These are phyloP conservation scores for Epichloe baconii DNA, from an alignment of 2,329 filamentous ascomycete species.

Conservation along the genomic window DNA sequence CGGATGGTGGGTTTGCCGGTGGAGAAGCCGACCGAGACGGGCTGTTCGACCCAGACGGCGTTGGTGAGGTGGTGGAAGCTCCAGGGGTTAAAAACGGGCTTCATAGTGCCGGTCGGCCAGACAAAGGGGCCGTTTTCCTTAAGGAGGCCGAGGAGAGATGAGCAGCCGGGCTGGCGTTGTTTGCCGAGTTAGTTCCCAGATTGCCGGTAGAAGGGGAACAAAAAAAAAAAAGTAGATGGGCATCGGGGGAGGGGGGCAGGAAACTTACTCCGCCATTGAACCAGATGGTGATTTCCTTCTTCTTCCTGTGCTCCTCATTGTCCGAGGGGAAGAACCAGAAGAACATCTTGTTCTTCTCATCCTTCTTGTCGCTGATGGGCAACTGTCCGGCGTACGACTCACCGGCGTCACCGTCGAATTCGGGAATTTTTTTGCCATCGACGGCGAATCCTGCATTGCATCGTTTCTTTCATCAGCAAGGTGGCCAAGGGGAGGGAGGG, in stretches of 20 bases:
- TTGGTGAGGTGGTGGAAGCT: slow-evolving; percentile 39
- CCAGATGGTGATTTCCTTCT: slow-evolving; percentile 51
- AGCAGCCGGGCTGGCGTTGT: slow-evolving; percentile 31
- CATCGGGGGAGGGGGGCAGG: too few species aligned
- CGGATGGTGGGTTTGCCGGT: slow-evolving; percentile 50
- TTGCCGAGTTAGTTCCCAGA: too few species aligned
- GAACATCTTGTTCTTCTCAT: slow-evolving; percentile 41
- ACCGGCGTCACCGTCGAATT: slow-evolving; percentile 50
- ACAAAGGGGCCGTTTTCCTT: slow-evolving; percentile 66
- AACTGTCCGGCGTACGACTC: slow-evolving; percentile 47
- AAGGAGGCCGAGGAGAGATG: slow-evolving; percentile 53
- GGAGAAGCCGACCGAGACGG: slow-evolving; percentile 54
- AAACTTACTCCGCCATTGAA: slow-evolving; percentile 37
- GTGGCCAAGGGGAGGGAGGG: too few species aligned
- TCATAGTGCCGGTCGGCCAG: slow-evolving; percentile 57
- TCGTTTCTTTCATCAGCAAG: too few species aligned
- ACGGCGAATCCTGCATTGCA: slow-evolving; percentile 38
- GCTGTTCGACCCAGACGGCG: slow-evolving; percentile 63
- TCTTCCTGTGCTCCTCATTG: slow-evolving; percentile 26
- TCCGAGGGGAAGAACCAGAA: slow-evolving; percentile 56
- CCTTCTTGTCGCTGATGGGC: slow-evolving; percentile 33
- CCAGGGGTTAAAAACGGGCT: slow-evolving; percentile 53
- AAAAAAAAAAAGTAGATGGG: too few species aligned
- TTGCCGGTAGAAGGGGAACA: too few species aligned
- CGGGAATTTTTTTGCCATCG: slow-evolving; percentile 47